These are phyloP conservation scores for Aspergillus avenaceus DNA, from an alignment of 495 filamentous ascomycete species.

Conservation along the genomic window DNA sequence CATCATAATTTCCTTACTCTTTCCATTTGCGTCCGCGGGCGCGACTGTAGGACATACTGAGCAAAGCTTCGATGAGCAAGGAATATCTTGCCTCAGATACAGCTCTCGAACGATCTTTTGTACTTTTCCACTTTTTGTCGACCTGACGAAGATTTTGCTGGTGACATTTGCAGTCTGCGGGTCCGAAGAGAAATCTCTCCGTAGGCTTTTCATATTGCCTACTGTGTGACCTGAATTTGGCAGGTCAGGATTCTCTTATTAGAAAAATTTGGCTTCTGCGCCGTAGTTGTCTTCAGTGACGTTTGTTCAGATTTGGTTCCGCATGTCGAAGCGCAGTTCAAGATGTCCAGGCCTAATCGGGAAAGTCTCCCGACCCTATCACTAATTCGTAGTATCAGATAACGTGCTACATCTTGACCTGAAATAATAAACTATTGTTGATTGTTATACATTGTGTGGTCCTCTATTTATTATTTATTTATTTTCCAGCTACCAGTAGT, in stretches of 20 bases:
- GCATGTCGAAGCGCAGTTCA: conserved; percentile 6
- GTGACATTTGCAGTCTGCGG: conserved; percentile 71
- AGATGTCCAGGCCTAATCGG: conserved; percentile 15
- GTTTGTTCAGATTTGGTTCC: conserved; percentile 11
- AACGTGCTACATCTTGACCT: background rate
- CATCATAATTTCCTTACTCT: conserved; percentile 45
- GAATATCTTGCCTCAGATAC: conserved; percentile 93
- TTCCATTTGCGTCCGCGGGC: conserved; percentile 72
- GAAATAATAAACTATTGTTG: too few species aligned
- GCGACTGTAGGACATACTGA: conserved; percentile 62
- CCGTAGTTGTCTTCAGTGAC: conserved; percentile 10
- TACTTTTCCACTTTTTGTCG: conserved; percentile 90
- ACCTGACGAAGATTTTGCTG: conserved; percentile 90
- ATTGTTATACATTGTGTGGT: too few species aligned
- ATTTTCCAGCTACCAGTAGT: too few species aligned
- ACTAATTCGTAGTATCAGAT: background rate
- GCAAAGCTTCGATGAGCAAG: conserved; percentile 92
- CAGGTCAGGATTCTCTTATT: conserved; percentile 9
- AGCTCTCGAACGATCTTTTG: conserved; percentile 97
- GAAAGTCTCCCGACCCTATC: conserved; percentile 18
- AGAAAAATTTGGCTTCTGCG: conserved; percentile 14
- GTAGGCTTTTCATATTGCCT: conserved; percentile 80
- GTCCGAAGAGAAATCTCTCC: conserved; percentile 67
- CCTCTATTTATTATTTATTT: too few species aligned
- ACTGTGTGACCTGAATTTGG: conserved; percentile 11